Conservation (phyloP, 176 grass and related monocot species). For the Neostapfia colusana region DNA sequence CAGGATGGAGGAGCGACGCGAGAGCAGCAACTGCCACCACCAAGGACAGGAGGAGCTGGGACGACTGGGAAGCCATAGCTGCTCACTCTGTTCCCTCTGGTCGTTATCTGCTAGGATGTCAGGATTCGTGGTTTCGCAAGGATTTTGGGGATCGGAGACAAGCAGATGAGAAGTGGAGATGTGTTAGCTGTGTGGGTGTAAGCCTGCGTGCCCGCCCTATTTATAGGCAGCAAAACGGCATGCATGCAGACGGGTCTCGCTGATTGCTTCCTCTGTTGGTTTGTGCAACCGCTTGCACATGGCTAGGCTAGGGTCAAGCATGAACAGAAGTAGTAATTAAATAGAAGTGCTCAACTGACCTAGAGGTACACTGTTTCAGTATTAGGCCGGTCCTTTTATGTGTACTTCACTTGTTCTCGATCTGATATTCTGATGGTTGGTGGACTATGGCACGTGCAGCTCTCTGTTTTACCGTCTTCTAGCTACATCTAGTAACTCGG, state of each 20-base stretch:
- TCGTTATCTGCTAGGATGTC: neutral
- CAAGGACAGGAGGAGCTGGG: slow-evolving; percentile 22
- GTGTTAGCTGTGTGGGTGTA: neutral
- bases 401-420: slow-evolving; percentile 8
- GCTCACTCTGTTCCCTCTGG: neutral
- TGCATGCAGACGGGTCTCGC: neutral
- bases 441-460: neutral
- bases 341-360: neutral
- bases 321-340: neutral
- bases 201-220: slow-evolving; percentile 22
- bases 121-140: neutral
- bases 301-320: slow-evolving; percentile 37
- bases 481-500: neutral
- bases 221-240: slow-evolving; percentile 45
- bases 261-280: slow-evolving; percentile 22
- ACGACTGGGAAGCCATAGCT: slow-evolving; percentile 39
- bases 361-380: neutral
- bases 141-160: neutral
- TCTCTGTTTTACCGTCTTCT: neutral
- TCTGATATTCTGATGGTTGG: neutral
- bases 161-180: slow-evolving; percentile 12
- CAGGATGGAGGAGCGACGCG: slow-evolving; percentile 21
- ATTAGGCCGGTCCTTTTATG: slow-evolving; percentile 33
- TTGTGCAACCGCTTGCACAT: slow-evolving; percentile 24
- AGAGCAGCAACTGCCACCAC: neutral